Evolutionary conservation across 1,284 basidiomycete genomes (phyloP), one percentile per base, ranked within the genome.

Genomic region (Boletus calvinii): DNA sequence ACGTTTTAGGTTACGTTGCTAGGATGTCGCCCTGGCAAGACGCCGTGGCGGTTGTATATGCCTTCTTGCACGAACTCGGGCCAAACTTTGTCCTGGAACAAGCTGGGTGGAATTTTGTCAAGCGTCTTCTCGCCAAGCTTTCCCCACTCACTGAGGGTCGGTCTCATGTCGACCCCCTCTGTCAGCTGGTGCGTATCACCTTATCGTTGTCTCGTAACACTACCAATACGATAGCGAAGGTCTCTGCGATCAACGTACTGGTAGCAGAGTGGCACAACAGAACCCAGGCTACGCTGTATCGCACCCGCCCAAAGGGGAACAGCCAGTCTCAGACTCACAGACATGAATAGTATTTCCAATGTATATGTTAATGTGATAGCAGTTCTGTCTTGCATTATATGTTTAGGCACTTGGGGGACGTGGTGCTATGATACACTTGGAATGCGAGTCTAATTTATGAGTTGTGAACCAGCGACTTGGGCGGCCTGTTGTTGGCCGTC

Each of bases 371-470:
- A 50, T 24, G 22, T 34, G 15, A 54, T 54, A 22, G n/a, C n/a
- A 35, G n/a, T 52, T 42, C 18, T 48, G 41, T 41, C 35, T 52
- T 59, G 50, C 41, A 47, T 53, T 54, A 59, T 53, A 50, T 30
- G 54, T 59, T 61, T 40, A 56, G 37, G 37, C 24, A 53, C 46
- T 26, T 26, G 26, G 26, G 22, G 26, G 26, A 26, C 26, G 52
- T 41, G 44, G 43, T 59, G 52, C 38, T 68, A 70, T 60, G 46
- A 57, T 70, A 69, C 67, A 69, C 38, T 48, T 56, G 44, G 22
- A 50, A 53, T 38, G 52, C 48, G 49, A 20, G 44, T 67, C 40
- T 67, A 67, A 40, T 29, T 54, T 62, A 56, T 55, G 50, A 32
- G 17, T 41, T 49, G 48, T 51, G 22, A 52, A 38, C 48, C 35